Conservation (phyloP, 352 stramenopile genomes). For the Pythium biforme region DNA sequence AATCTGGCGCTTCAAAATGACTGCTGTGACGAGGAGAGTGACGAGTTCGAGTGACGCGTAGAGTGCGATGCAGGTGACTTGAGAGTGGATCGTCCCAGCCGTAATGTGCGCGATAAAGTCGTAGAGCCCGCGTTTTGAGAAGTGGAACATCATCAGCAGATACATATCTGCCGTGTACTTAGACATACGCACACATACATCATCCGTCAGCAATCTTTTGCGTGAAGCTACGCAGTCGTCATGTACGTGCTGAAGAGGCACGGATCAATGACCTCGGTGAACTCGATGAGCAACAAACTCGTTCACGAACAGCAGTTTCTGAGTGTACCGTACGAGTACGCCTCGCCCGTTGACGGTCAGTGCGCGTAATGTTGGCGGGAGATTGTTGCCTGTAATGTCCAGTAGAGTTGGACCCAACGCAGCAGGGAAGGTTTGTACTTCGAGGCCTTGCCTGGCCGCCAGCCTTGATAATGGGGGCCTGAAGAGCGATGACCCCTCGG, state of each 20-base stretch:
- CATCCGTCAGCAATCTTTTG: too few relatives aligned
- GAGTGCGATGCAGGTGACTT: neutral
- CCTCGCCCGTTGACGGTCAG: neutral
- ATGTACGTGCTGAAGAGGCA: conserved; percentile 9
- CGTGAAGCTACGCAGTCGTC: too few relatives aligned
- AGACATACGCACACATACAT: neutral
- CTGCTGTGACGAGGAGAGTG: neutral
- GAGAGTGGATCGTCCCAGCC: neutral
- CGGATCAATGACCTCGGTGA: conserved; percentile 34
- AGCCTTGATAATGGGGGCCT: too few relatives aligned
- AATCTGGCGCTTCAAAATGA: conserved; percentile 5
- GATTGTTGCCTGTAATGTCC: neutral
- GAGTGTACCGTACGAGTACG: conserved; percentile 6
- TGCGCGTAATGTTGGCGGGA: neutral
- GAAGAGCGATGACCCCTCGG: neutral
- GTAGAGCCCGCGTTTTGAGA: conserved; percentile 30
- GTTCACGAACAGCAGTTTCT: conserved; percentile 26
- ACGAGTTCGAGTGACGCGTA: conserved; percentile 9
- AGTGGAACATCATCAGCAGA: conserved; percentile 27
- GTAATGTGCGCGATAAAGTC: conserved; percentile 21
- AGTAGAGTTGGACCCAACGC: neutral
- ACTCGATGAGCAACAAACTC: conserved; percentile 35
- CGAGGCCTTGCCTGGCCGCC: too few relatives aligned
- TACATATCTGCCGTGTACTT: conserved; percentile 10
- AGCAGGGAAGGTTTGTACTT: neutral